These are phyloP conservation scores for Suillus paluster DNA, from an alignment of 768 basidiomycete species.

Conservation along the genomic window DNA sequence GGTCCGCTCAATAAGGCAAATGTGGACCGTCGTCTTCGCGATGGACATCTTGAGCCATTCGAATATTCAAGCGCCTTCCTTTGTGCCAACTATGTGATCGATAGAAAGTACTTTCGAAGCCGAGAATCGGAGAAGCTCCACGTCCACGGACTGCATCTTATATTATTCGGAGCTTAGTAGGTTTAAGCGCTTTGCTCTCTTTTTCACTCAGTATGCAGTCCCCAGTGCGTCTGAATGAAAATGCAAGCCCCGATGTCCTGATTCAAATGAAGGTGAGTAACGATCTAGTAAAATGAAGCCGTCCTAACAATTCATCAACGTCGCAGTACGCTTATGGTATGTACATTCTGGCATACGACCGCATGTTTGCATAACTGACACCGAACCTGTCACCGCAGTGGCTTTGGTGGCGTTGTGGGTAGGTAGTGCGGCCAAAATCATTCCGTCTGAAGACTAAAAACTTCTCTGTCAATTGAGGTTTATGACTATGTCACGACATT, in stretches of 20 bases:
- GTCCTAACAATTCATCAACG: not conserved
- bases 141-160: not conserved
- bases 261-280: not conserved
- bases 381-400: not conserved
- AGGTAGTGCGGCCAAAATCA: not conserved
- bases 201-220: not conserved
- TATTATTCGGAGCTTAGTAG: not conserved
- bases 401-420: not conserved
- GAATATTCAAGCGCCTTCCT: not conserved
- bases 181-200: not conserved
- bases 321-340: slow-evolving; percentile 2
- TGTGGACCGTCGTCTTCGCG: slow-evolving; percentile 6
- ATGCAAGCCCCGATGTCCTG: not conserved
- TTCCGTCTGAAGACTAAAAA: not conserved
- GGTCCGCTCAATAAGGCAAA: not conserved
- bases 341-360: not conserved
- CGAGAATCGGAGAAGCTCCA: not conserved
- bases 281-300: not conserved
- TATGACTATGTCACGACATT: slow-evolving; percentile 10
- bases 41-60: not conserved
- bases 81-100: not conserved
- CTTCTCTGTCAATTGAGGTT: not conserved
- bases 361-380: not conserved
- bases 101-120: not conserved
- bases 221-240: not conserved